Percentiles rank a stretch among this genome's conserved stretches.
These are phyloP conservation scores for Tausonia pullulans DNA, from an alignment of 1,284 basidiomycete species.

Conservation along the genomic window DNA sequence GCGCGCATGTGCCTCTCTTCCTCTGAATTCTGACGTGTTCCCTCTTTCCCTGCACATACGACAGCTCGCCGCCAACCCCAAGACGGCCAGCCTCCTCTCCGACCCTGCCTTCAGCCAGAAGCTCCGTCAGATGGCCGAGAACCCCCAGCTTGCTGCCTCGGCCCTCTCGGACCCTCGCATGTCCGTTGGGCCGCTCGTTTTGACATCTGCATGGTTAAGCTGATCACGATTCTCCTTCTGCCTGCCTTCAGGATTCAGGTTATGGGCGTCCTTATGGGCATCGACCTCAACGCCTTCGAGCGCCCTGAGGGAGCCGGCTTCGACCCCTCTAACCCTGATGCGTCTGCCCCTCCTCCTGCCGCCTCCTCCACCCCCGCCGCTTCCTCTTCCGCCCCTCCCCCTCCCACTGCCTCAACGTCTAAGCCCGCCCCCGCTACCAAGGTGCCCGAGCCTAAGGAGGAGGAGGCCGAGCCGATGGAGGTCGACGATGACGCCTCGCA, in stretches of 20 bases:
- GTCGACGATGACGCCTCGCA: slow-evolving; percentile 49
- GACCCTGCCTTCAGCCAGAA: slow-evolving; percentile 70
- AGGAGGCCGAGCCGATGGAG: slow-evolving; percentile 48
- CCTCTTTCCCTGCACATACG: neutral
- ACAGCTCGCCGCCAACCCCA: slow-evolving; percentile 71
- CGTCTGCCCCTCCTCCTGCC: slow-evolving; percentile 28
- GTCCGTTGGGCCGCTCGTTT: slow-evolving; percentile 24
- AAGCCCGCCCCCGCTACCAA: slow-evolving; percentile 34
- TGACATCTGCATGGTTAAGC: too few species aligned
- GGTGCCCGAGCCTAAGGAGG: slow-evolving; percentile 36
- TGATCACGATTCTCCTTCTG: too few species aligned
- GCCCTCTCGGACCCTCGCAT: slow-evolving; percentile 63
- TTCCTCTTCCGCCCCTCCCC: slow-evolving; percentile 25
- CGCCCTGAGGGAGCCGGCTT: slow-evolving; percentile 68
- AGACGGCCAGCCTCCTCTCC: slow-evolving; percentile 67
- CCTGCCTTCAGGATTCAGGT: slow-evolving; percentile 45
- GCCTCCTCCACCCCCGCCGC: slow-evolving; percentile 32
- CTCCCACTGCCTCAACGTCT: slow-evolving; percentile 35
- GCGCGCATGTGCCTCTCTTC: too few species aligned
- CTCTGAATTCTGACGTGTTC: neutral
- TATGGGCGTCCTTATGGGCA: slow-evolving; percentile 83
- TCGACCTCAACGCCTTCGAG: slow-evolving; percentile 80
- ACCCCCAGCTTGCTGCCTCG: slow-evolving; percentile 30
- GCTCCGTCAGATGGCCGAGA: slow-evolving; percentile 34
- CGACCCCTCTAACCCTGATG: slow-evolving; percentile 32